These are phyloP conservation scores for Chaetomidium leptoderma DNA, from an alignment of 495 filamentous ascomycete genomes.

Conservation along the genomic window DNA sequence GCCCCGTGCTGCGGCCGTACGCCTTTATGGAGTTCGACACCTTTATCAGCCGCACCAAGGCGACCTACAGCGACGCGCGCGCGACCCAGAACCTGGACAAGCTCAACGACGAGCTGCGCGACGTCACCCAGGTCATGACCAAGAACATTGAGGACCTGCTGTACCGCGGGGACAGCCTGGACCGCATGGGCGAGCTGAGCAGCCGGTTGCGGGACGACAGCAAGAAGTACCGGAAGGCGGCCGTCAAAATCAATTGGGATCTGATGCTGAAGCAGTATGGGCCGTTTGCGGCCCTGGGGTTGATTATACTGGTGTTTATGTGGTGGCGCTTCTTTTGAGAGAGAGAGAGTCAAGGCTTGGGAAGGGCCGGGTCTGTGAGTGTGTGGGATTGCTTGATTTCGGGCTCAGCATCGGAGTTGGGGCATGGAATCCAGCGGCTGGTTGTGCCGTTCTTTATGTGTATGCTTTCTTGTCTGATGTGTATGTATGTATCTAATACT, in stretches of 20 bases:
- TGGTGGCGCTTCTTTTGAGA: constrained; percentile 91
- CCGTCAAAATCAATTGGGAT: constrained; percentile 98
- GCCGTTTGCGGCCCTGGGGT: constrained; percentile 70
- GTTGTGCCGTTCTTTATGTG: constrained; percentile 7
- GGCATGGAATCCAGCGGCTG: background rate
- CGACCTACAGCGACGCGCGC: constrained; percentile 88
- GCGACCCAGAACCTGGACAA: constrained; percentile 83
- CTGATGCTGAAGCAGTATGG: constrained; percentile 95
- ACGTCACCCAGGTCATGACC: constrained; percentile 99
- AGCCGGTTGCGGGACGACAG: constrained; percentile 82
- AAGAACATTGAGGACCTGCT: constrained; percentile 99
- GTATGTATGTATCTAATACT: background rate
- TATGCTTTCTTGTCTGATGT: background rate
- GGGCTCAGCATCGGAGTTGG: constrained; percentile 11
- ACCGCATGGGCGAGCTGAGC: constrained; percentile 95
- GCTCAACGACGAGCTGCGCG: constrained; percentile 89
- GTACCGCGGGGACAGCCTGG: constrained; percentile 89
- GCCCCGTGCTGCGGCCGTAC: constrained; percentile 77
- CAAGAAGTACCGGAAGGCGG: constrained; percentile 86
- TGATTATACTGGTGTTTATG: constrained; percentile 78
- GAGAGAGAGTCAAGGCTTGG: background rate
- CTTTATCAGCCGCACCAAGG: constrained; percentile 89
- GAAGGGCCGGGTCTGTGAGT: background rate
- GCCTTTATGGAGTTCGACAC: constrained; percentile 97
- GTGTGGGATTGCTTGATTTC: background rate